phyloP scores from a whole-genome alignment of 164 flowering plant species.

The Berberis vulgaris region DNA sequence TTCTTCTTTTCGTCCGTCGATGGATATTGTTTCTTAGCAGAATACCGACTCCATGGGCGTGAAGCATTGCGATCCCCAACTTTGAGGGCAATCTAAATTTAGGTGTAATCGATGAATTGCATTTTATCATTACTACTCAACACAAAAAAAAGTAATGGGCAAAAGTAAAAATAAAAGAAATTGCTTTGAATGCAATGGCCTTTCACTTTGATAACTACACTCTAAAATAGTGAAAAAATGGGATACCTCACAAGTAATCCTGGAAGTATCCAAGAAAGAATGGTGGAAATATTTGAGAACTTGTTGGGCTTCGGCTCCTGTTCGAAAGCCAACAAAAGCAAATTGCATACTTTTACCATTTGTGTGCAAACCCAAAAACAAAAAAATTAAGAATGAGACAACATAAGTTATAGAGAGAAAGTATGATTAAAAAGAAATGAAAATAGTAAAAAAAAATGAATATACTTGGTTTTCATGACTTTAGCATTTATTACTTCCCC shows the following conservation, averaged over 20 bases:
- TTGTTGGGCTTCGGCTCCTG: constrained; percentile 62
- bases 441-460: too few relatives aligned
- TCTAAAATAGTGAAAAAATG: background rate
- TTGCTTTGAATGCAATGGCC: background rate
- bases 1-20: constrained; percentile 19
- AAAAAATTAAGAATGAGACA: background rate
- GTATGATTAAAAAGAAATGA: too few relatives aligned
- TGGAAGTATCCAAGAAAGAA: constrained; percentile 59
- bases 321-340: constrained; percentile 78
- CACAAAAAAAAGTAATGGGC: background rate
- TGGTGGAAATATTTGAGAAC: constrained; percentile 73
- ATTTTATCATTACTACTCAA: background rate
- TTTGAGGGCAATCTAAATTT: constrained; percentile 61
- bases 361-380: constrained; percentile 21
- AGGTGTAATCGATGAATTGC: background rate
- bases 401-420: background rate
- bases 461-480: constrained; percentile 74
- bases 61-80: constrained; percentile 77
- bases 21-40: constrained; percentile 38
- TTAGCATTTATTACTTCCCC: constrained; percentile 91
- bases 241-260: constrained; percentile 70
- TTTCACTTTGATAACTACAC: background rate
- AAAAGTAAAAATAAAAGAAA: too few relatives aligned
- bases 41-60: constrained; percentile 86
- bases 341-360: constrained; percentile 92